Percentiles rank a stretch among this genome's conserved stretches.
These are phyloP conservation scores for Candida sakaeoensis DNA, from an alignment of 805 yeast genomes.

Conservation along the genomic window DNA sequence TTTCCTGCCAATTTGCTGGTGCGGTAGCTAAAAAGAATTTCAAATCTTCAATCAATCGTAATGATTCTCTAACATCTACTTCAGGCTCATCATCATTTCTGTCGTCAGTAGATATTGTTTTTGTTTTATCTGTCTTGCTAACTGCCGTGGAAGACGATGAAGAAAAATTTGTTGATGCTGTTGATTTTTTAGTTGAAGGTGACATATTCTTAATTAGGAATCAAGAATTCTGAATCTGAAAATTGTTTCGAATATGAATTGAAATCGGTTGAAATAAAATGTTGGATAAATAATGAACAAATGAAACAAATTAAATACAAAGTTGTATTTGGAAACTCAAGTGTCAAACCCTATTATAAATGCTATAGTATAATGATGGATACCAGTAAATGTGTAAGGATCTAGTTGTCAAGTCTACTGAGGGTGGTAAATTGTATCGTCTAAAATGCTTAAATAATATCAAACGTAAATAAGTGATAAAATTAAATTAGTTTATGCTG, in stretches of 20 bases:
- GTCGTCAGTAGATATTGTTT: no score
- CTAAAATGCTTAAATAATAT: not conserved
- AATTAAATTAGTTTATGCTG: not conserved
- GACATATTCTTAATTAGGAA: not conserved
- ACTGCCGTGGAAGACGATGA: no score
- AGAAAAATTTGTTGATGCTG: not conserved
- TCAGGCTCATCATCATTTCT: not conserved
- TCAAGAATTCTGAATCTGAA: no score
- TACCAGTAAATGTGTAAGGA: no score
- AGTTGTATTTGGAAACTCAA: not conserved
- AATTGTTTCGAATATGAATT: no score
- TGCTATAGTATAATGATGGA: no score
- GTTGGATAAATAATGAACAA: no score
- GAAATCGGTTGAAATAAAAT: no score
- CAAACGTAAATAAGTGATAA: no score
- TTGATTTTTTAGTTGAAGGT: not conserved
- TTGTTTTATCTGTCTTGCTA: no score
- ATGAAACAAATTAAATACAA: slow-evolving; percentile 1
- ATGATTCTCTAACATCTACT: slow-evolving; percentile 39
- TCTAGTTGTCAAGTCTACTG: not conserved
- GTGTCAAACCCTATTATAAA: no score
- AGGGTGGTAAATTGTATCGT: not conserved
- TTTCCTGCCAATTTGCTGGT: slow-evolving; percentile 89
- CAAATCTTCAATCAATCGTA: slow-evolving; percentile 67
- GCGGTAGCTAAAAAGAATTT: slow-evolving; percentile 89